phyloP scores from a whole-genome alignment of 148 eudicot genomes.

The Chenopodium formosanum region DNA sequence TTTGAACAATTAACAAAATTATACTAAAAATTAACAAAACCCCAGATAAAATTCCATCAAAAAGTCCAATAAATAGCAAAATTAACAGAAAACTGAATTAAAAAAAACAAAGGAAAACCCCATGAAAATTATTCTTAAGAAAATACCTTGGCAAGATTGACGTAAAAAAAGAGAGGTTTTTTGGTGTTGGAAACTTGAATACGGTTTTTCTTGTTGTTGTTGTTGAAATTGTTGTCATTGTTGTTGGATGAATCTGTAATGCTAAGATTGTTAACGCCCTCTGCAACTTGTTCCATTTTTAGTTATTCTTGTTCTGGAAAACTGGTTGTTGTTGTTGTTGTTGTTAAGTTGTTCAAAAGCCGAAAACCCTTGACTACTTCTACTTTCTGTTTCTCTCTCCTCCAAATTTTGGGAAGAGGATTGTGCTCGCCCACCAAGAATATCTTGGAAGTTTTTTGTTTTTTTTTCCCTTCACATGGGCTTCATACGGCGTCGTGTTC shows the following conservation, averaged over 20 bases:
- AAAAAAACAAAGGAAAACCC: not conserved
- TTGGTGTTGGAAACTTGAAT: slow-evolving; percentile 77
- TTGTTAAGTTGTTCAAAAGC: not conserved
- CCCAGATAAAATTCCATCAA: not conserved
- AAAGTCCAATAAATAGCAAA: not conserved
- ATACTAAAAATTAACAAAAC: not conserved
- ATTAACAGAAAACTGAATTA: not conserved
- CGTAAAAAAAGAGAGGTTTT: slow-evolving; percentile 67
- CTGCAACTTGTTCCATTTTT: slow-evolving; percentile 48
- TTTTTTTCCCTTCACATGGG: not conserved
- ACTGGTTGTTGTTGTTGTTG: not conserved
- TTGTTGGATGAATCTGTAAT: slow-evolving; percentile 41
- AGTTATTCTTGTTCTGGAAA: slow-evolving; percentile 20
- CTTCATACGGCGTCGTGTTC: too few species aligned
- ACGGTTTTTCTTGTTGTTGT: slow-evolving; percentile 47
- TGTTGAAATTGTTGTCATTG: slow-evolving; percentile 6
- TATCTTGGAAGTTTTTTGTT: not conserved
- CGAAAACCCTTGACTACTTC: slow-evolving; percentile 32
- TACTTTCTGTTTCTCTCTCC: not conserved
- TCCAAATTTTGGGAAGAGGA: not conserved
- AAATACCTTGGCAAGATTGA: slow-evolving; percentile 60
- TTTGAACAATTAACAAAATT: too few species aligned
- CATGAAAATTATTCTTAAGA: not conserved
- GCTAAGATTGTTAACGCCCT: slow-evolving; percentile 36
- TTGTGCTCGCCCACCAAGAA: slow-evolving; percentile 14